Percentiles rank a stretch among this genome's conserved stretches.
Evolutionary conservation across 2,329 filamentous ascomycete genomes (phyloP).

Genomic region (Arthrobotrys iridis): DNA sequence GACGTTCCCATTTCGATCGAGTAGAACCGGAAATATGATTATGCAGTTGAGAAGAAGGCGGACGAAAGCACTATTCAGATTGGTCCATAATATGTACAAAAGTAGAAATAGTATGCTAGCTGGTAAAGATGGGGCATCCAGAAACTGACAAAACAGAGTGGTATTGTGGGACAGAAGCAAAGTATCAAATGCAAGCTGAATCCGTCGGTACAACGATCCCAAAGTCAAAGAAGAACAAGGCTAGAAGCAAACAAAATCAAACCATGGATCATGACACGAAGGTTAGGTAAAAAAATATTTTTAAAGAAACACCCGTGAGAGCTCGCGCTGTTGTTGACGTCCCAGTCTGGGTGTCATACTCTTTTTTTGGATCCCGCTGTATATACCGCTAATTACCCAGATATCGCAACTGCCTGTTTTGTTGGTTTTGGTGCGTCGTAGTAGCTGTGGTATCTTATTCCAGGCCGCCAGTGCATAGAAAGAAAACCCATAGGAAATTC

Average conservation of each 20-base stretch:
- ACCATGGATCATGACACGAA: neutral
- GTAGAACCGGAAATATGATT: no score
- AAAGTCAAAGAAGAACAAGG: neutral
- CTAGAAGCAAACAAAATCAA: slow-evolving; percentile 11
- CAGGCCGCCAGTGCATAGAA: slow-evolving; percentile 53
- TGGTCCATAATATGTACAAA: slow-evolving; percentile 44
- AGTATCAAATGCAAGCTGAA: neutral
- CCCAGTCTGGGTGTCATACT: slow-evolving; percentile 18
- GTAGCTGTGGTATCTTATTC: slow-evolving; percentile 38
- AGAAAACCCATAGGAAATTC: slow-evolving; percentile 21
- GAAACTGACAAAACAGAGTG: slow-evolving; percentile 23
- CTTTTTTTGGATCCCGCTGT: slow-evolving; percentile 40
- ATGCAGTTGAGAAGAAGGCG: neutral
- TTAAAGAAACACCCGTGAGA: slow-evolving; percentile 43
- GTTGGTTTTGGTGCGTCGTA: slow-evolving; percentile 6
- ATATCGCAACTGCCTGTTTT: slow-evolving; percentile 38
- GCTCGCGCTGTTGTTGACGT: slow-evolving; percentile 46
- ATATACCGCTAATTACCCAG: slow-evolving; percentile 34
- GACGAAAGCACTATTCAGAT: slow-evolving; percentile 25
- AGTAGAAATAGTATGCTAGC: slow-evolving; percentile 8
- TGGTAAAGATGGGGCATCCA: slow-evolving; percentile 12
- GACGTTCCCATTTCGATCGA: no score
- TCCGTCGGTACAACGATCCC: slow-evolving; percentile 5
- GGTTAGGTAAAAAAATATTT: slow-evolving; percentile 1
- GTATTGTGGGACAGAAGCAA: slow-evolving; percentile 27